These are phyloP conservation scores for Cicer pinnatifidum DNA, from an alignment of 306 rosid species.

Conservation along the genomic window DNA sequence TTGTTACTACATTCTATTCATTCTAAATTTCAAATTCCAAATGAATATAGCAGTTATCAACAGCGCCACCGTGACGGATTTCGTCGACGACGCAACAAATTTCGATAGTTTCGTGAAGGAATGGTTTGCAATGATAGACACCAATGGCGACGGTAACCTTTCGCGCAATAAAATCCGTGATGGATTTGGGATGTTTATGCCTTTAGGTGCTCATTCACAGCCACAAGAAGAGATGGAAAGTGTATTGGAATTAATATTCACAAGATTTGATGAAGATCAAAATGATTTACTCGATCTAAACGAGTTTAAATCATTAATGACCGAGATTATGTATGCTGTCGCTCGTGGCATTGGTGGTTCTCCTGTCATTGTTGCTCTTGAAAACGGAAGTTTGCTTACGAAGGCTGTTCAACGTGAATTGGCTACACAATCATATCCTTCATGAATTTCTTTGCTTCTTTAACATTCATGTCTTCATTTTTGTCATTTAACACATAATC, in stretches of 20 bases:
- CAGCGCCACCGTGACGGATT: conserved; percentile 49
- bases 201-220: conserved; percentile 49
- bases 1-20: neutral
- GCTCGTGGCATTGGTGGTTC: conserved; percentile 67
- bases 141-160: conserved; percentile 51
- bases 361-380: conserved; percentile 60
- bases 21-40: conserved; percentile 8
- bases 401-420: conserved; percentile 64
- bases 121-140: conserved; percentile 52
- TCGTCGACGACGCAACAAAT: conserved; percentile 46
- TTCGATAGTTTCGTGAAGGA: conserved; percentile 52
- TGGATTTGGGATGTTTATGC: conserved; percentile 47
- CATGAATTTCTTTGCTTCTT: neutral
- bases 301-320: conserved; percentile 54
- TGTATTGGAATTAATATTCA: conserved; percentile 44
- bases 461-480: neutral
- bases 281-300: conserved; percentile 51
- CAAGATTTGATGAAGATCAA: conserved; percentile 55
- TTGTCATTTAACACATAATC: neutral
- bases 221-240: conserved; percentile 33
- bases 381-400: conserved; percentile 57
- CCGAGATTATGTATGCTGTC: conserved; percentile 63
- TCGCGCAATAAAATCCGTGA: conserved; percentile 51
- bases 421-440: neutral
- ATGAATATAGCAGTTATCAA: conserved; percentile 57